Evolutionary conservation across 768 basidiomycete genomes (phyloP).

Genomic region (Termitomyces eurrhizus): DNA sequence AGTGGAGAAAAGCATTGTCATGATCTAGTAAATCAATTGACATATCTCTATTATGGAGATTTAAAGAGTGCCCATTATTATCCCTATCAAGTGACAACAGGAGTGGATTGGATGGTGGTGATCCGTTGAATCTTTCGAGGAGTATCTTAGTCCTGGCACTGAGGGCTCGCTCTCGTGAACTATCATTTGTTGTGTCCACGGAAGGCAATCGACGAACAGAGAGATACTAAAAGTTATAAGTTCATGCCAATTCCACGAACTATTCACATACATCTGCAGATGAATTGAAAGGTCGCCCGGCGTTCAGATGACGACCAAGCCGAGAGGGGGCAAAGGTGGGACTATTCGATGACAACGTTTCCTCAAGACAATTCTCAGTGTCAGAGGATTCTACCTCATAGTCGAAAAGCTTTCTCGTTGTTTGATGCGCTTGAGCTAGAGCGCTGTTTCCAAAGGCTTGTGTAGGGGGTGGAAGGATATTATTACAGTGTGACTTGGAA

Average conservation of each 20-base stretch:
- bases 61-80: not conserved
- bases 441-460: conserved; percentile 39
- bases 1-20: conserved; percentile 32
- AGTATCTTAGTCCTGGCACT: conserved; percentile 4
- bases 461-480: conserved; percentile 19
- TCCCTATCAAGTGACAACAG: conserved; percentile 3
- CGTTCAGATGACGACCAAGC: conserved; percentile 15
- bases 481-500: not conserved
- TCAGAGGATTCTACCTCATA: conserved; percentile 2
- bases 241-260: conserved; percentile 3
- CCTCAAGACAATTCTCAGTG: not conserved
- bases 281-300: not conserved
- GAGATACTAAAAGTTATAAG: conserved; percentile 31
- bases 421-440: conserved; percentile 23
- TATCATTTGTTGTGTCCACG: conserved; percentile 6
- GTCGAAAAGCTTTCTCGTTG: conserved; percentile 12
- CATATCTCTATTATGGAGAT: not conserved
- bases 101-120: not conserved
- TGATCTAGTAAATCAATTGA: conserved; percentile 7
- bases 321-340: conserved; percentile 30
- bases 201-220: conserved; percentile 2
- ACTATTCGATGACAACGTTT: conserved; percentile 19
- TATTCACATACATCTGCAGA: conserved; percentile 4
- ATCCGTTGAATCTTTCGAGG: conserved; percentile 4
- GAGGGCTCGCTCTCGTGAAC: conserved; percentile 26